These are phyloP conservation scores for Arthroderma sp. DNA, from an alignment of 2,329 filamentous ascomycete species.

Conservation along the genomic window DNA sequence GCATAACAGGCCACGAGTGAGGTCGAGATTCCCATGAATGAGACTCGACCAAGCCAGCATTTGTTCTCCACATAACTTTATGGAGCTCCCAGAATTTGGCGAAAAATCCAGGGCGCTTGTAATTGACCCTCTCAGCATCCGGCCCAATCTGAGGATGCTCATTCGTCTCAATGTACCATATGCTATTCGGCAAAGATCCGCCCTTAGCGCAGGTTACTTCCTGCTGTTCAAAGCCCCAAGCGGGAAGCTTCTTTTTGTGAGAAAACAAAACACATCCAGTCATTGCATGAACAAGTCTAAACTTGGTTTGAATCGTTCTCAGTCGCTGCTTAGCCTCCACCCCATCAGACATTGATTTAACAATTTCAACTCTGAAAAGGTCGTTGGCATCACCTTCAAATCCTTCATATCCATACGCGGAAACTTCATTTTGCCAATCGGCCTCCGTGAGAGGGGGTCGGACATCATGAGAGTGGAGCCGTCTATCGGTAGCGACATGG, in stretches of 20 bases:
- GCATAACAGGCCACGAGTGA: conserved; percentile 79
- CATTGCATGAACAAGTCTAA: conserved; percentile 90
- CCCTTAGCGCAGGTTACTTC: conserved; percentile 94
- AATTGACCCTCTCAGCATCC: conserved; percentile 87
- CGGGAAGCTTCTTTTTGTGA: conserved; percentile 96
- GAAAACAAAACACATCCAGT: conserved; percentile 93
- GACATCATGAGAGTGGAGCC: conserved; percentile 80
- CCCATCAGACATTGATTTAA: conserved; percentile 74
- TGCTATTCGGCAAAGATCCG: conserved; percentile 84
- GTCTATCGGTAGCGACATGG: conserved; percentile 69
- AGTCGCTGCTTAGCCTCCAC: conserved; percentile 68
- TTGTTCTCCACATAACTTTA: conserved; percentile 97
- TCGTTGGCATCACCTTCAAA: conserved; percentile 97
- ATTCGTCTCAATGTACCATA: conserved; percentile 95
- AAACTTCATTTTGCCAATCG: conserved; percentile 93
- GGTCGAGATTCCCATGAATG: conserved; percentile 97
- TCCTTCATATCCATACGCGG: conserved; percentile 92
- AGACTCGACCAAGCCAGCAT: conserved; percentile 88
- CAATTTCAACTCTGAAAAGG: conserved; percentile 85
- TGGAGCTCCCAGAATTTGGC: conserved; percentile 97
- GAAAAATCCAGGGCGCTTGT: conserved; percentile 85
- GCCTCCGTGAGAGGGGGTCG: conserved; percentile 73
- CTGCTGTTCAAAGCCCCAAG: conserved; percentile 96
- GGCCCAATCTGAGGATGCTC: conserved; percentile 62
- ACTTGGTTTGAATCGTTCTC: conserved; percentile 92